These are phyloP conservation scores for Flaveria ramosissima DNA, from an alignment of 129 eudicot genomes.

Conservation along the genomic window DNA sequence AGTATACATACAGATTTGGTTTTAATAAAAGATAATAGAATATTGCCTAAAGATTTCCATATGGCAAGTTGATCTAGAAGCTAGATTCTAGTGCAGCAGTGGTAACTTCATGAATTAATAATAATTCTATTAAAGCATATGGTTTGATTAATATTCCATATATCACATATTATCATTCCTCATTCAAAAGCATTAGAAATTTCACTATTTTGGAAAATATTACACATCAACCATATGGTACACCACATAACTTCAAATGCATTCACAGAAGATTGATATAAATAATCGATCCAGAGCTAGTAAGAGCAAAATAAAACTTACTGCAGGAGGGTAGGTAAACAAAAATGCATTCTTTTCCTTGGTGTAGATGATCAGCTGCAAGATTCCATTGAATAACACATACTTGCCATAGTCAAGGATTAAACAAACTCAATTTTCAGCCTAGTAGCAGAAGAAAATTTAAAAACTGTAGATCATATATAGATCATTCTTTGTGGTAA, in stretches of 20 bases:
- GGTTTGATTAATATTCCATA: neutral
- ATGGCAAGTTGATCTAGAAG: no score
- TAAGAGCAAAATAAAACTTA: slow-evolving; percentile 39
- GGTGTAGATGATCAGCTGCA: slow-evolving; percentile 83
- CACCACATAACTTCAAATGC: neutral
- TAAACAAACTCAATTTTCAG: slow-evolving; percentile 31
- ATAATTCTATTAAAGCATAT: no score
- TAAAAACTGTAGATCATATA: neutral
- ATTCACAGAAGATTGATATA: neutral
- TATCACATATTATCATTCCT: no score
- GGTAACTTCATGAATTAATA: no score
- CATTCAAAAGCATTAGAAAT: no score
- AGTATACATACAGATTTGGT: neutral
- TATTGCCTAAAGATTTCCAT: no score
- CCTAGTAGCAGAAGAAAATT: neutral
- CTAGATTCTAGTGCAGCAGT: no score
- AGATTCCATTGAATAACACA: slow-evolving; percentile 58
- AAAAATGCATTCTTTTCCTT: slow-evolving; percentile 86
- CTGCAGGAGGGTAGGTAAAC: slow-evolving; percentile 81
- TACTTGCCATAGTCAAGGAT: slow-evolving; percentile 83
- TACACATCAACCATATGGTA: neutral
- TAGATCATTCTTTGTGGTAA: neutral
- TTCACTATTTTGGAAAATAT: no score
- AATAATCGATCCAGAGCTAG: slow-evolving; percentile 11
- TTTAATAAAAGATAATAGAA: neutral